phyloP scores from a whole-genome alignment of 441 rosid genomes.

The Syzygium syzygioides region DNA sequence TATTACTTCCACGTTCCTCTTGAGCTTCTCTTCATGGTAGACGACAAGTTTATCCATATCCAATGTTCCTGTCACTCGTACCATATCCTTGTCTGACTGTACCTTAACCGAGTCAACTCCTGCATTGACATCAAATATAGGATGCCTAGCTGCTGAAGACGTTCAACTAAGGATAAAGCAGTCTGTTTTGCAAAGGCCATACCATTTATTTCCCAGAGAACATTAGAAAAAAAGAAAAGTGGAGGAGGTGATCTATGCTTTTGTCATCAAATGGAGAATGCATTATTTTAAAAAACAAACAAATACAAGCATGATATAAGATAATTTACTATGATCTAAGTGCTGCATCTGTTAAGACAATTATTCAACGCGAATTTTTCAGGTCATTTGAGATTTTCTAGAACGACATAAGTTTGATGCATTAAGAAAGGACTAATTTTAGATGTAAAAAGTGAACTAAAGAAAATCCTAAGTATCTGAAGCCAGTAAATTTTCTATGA shows the following conservation, averaged over 20 bases:
- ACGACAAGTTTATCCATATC: not conserved
- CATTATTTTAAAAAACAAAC: not conserved
- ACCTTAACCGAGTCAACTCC: not conserved
- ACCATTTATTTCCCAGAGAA: not conserved
- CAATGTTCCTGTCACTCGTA: not conserved
- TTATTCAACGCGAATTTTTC: not conserved
- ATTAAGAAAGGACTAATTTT: not conserved
- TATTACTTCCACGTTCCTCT: not conserved
- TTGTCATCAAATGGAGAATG: not conserved
- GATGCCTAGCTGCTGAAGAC: not conserved
- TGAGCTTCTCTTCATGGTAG: not conserved
- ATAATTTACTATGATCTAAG: not conserved
- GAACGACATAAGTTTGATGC: not conserved
- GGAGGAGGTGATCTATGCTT: not conserved
- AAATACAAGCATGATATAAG: not conserved
- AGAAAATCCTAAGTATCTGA: not conserved
- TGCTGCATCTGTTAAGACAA: not conserved
- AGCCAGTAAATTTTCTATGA: not conserved
- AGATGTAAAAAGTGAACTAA: not conserved
- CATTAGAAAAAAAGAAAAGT: not conserved
- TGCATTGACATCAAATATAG: not conserved
- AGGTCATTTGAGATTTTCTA: not conserved
- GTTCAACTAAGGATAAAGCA: not conserved
- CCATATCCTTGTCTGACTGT: not conserved
- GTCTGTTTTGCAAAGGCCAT: not conserved